Evolutionary conservation across 768 basidiomycete species (phyloP).

Genomic region (Gymnopilus junonius): DNA sequence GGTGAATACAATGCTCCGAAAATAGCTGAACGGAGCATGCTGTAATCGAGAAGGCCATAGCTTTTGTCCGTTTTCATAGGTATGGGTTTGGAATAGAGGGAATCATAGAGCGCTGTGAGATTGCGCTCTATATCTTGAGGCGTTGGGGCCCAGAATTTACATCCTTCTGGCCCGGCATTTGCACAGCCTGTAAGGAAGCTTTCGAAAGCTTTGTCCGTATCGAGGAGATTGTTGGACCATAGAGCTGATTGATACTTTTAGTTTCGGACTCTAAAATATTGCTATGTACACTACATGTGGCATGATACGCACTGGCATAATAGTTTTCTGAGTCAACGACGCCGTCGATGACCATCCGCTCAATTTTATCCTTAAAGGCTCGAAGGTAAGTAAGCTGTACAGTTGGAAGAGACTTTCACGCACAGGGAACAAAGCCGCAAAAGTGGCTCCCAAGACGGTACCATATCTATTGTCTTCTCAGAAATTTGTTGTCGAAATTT

Average conservation of each 20-base stretch:
- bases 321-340: conserved; percentile 43
- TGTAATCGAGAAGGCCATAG: conserved; percentile 43
- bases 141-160: conserved; percentile 41
- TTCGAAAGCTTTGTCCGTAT: conserved; percentile 40
- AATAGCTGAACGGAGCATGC: conserved; percentile 27
- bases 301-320: conserved; percentile 35
- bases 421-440: conserved; percentile 39
- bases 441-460: conserved; percentile 30
- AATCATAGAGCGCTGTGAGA: conserved; percentile 35
- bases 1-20: conserved; percentile 39
- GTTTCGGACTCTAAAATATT: background rate
- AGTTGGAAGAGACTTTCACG: background rate
- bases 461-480: conserved; percentile 27
- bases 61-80: conserved; percentile 29
- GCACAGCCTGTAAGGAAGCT: conserved; percentile 41
- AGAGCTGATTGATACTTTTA: conserved; percentile 24
- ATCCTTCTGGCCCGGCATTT: conserved; percentile 37
- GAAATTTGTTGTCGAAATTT: background rate
- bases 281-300: background rate
- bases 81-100: conserved; percentile 34
- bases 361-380: conserved; percentile 31
- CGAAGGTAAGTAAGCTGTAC: no score
- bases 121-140: conserved; percentile 36
- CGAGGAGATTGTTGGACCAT: conserved; percentile 40
- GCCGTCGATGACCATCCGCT: conserved; percentile 44